Percentiles rank a stretch among this genome's conserved stretches.
Evolutionary conservation across 2,329 filamentous ascomycete species (phyloP).

Genomic region (Aotearoamyces nothofagi): DNA sequence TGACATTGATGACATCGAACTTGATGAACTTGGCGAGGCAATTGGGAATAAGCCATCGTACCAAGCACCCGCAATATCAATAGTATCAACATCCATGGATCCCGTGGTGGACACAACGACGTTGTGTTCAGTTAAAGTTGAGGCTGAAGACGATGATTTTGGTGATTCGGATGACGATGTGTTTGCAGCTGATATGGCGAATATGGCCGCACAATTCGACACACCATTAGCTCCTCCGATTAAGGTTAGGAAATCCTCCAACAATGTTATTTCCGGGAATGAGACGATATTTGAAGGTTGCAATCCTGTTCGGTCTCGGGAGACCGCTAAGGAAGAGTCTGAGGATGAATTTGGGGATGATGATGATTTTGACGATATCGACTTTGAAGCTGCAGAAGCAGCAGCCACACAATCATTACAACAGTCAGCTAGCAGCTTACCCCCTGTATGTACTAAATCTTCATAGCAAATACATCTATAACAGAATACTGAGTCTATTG

Average conservation of each 20-base stretch:
- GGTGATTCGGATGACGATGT: slow-evolving; percentile 50
- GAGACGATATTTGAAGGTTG: too few relatives aligned
- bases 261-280: too few relatives aligned
- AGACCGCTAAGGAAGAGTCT: too few relatives aligned
- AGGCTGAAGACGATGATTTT: slow-evolving; percentile 38
- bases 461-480: slow-evolving; percentile 14
- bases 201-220: slow-evolving; percentile 39
- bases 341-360: slow-evolving; percentile 63
- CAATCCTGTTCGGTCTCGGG: too few relatives aligned
- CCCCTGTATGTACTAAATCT: slow-evolving; percentile 36
- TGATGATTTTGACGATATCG: slow-evolving; percentile 45
- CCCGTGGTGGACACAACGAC: too few relatives aligned
- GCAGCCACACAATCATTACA: slow-evolving; percentile 52
- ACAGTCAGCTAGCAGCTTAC: slow-evolving; percentile 17
- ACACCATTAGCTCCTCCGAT: too few relatives aligned
- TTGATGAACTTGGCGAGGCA: slow-evolving; percentile 10
- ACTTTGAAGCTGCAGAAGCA: slow-evolving; percentile 64
- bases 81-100: neutral
- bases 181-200: slow-evolving; percentile 40
- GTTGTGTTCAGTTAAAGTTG: too few relatives aligned
- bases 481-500: slow-evolving; percentile 43
- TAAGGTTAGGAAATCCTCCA: too few relatives aligned
- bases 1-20: slow-evolving; percentile 37
- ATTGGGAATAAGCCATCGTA: neutral
- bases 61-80: slow-evolving; percentile 3